Evolutionary conservation across 2,329 filamentous ascomycete species (phyloP), one percentile per base, ranked within the genome.

Genomic region (Penicillium oxalicum): DNA sequence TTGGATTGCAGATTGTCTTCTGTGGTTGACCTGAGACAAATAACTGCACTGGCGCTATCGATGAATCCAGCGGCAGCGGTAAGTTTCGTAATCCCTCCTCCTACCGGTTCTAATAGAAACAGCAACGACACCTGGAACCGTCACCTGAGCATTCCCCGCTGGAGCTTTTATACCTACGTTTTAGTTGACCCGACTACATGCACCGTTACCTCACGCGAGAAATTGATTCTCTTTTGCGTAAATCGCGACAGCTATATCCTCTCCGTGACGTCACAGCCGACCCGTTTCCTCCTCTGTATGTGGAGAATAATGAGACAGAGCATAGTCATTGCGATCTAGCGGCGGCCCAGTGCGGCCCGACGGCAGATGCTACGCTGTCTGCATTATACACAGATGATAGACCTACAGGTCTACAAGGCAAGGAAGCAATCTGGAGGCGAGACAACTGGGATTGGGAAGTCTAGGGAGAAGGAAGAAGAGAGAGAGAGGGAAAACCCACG

Each of bases 141-240:
- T 28, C 32, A 33, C 25, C 12, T 0, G 33, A 27, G 33, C 35
- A 33, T 43, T 52, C 43, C 13, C 38, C 36, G 40, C 33, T 50
- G 34, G 43, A 37, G 40, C n/a, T 50, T 28, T 35, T 52, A 40
- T 47, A 52, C 29, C 25, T 52, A 18, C 47, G 45, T 12, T 44
- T 52, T 27, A 49, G 47, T 27, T 38, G 39, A 12, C 32, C 24
- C 28, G 45, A 47, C 12, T 24, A 38, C 40, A 42, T 42, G 9
- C 45, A 47, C 24, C 39, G 45, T 35, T 32, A 47, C 24, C 18
- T 47, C 39, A 27, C 4, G 32, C 38, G 39, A 36, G 38, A 47
- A 4, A 47, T 47, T 27, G 11, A 11, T 24, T 28, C 45, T 9
- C 39, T 18, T 12, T 34, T 47, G 1, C 38, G 12, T 41, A 39